Conservation (phyloP, 176 grass and related monocot genomes). For the Oryza officinalis region DNA sequence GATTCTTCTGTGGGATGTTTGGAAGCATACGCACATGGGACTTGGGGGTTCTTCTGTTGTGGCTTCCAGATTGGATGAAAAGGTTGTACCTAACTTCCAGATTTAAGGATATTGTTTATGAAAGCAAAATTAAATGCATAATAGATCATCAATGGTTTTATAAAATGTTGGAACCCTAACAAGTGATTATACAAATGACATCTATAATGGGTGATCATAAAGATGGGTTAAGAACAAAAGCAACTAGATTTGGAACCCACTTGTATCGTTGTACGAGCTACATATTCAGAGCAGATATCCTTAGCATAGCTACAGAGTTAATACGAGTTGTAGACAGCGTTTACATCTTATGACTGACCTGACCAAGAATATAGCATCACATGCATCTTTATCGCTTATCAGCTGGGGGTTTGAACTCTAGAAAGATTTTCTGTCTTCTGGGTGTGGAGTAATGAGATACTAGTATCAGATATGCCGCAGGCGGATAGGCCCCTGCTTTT, state of each 20-base stretch:
- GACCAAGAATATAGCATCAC: neutral
- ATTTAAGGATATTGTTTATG: neutral
- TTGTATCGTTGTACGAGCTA: neutral
- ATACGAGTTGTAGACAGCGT: neutral
- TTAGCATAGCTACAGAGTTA: neutral
- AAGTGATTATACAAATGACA: neutral
- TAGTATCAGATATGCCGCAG: neutral
- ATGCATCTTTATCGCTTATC: neutral
- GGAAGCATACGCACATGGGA: neutral
- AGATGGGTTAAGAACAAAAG: neutral
- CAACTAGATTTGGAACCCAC: neutral
- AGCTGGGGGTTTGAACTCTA: neutral
- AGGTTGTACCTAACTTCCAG: neutral
- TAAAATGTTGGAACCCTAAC: neutral
- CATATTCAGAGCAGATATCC: neutral
- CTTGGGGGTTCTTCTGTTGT: neutral
- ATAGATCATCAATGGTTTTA: slow-evolving; percentile 1
- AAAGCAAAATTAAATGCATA: neutral
- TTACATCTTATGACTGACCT: neutral
- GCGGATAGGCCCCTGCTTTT: neutral
- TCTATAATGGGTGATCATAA: neutral
- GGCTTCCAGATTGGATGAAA: neutral
- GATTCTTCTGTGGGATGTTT: neutral
- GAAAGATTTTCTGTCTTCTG: neutral
- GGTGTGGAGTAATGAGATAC: neutral